Conservation (phyloP, 805 yeast species). For the Yarrowia sp. region DNA sequence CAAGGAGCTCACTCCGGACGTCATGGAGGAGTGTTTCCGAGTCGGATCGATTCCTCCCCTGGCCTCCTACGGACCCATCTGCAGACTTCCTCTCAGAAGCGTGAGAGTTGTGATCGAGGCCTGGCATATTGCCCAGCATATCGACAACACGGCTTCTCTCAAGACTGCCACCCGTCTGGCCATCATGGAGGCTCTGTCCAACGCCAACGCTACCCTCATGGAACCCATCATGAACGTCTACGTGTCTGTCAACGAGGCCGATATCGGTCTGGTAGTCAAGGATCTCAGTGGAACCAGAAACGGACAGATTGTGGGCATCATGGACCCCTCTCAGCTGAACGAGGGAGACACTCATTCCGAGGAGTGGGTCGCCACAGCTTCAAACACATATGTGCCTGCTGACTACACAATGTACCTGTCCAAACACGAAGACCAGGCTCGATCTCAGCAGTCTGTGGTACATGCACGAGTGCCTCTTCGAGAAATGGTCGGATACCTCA, state of each 20-base stretch:
- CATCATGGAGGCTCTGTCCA: slow-evolving; percentile 52
- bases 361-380: slow-evolving; percentile 53
- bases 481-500: slow-evolving; percentile 89
- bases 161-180: slow-evolving; percentile 58
- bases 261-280: slow-evolving; percentile 81
- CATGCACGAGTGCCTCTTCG: slow-evolving; percentile 84
- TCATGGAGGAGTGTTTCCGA: slow-evolving; percentile 45
- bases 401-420: slow-evolving; percentile 58
- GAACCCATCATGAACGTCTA: slow-evolving; percentile 88
- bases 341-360: slow-evolving; percentile 48
- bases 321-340: slow-evolving; percentile 60
- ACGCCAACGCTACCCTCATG: slow-evolving; percentile 53
- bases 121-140: slow-evolving; percentile 64
- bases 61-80: slow-evolving; percentile 54
- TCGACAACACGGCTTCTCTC: slow-evolving; percentile 52
- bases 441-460: slow-evolving; percentile 53
- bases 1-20: slow-evolving; percentile 43
- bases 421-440: slow-evolving; percentile 45
- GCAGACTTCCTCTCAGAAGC: slow-evolving; percentile 64
- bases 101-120: slow-evolving; percentile 60
- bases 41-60: slow-evolving; percentile 53
- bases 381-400: slow-evolving; percentile 72
- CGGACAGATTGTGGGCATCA: slow-evolving; percentile 74
- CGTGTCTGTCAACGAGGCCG: slow-evolving; percentile 70
- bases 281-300: slow-evolving; percentile 81